Base-by-base conservation (phyloP, 139 green algal species). In the Spirogloea muscicola region DNA sequence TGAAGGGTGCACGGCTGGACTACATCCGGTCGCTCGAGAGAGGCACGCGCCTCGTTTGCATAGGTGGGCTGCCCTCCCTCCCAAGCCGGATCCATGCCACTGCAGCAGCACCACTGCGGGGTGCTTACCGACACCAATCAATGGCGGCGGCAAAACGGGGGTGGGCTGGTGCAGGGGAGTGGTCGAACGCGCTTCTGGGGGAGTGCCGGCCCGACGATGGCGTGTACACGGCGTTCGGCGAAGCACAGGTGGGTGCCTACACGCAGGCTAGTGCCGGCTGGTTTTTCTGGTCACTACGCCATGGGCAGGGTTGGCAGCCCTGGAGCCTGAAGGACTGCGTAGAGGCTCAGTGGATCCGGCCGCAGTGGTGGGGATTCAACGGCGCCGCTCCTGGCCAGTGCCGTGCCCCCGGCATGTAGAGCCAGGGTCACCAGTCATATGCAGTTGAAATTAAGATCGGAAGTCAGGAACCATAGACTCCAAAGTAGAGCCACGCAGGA, bases 11-110 rank as follows among this genome's bases (percentile, higher is more conserved):
- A 31, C 67, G 67, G 2, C 18, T 29, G 3, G 46, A 40, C 3
- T 18, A n/a, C 1, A 29, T 76, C 18, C 38, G 31, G 6, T 13
- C 44, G 7, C 25, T 76, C 33, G 67, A 76, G 29, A 10, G 67
- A 36, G 67, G 67, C 9, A 31, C 44, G 13, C 67, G 67, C 3
- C 67, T 75, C 40, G 67, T 67, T 27, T 68, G 43, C 31, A 67
- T 75, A 27, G 67, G 67, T 75, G 44, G 49, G 67, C 49, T 6
- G 25, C 6, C 5, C 43, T 29, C 27, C 46, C 59, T 68, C 43
- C 33, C 55, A 21, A 25, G 10, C 43, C 43, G 10, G 10, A 10
- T 13, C 43, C 43, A 10, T 13, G 43, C 43, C 43, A 13, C 43
- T 13, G 43, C 43, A 10, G 10, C 43, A 13, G 10, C 43, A 10